Conservation (phyloP, 306 rosid genomes). For the Quercus parvula region DNA sequence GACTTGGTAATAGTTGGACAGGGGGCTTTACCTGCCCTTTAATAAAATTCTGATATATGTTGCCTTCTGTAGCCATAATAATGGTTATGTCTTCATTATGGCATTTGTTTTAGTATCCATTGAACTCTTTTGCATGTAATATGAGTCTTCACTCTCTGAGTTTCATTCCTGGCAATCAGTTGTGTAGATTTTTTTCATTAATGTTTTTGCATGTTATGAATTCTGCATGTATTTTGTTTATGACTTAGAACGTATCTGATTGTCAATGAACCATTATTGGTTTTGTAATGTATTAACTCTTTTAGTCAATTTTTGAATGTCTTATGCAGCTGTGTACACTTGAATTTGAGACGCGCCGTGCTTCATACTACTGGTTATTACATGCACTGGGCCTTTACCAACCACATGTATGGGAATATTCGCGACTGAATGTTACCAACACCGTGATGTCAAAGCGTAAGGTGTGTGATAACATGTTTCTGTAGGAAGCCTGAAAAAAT, state of each 20-base stretch:
- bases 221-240: neutral
- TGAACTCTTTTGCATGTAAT: neutral
- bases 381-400: conserved; percentile 75
- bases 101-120: neutral
- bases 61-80: neutral
- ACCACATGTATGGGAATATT: conserved; percentile 96
- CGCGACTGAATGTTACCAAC: conserved; percentile 87
- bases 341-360: conserved; percentile 98
- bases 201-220: neutral
- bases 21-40: neutral
- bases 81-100: neutral
- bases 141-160: neutral
- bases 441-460: conserved; percentile 97
- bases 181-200: no score
- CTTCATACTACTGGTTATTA: conserved; percentile 92
- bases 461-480: conserved; percentile 40
- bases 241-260: neutral
- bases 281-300: conserved; percentile 1
- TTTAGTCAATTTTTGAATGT: conserved; percentile 13
- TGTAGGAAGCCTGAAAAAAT: neutral
- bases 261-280: neutral
- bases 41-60: neutral
- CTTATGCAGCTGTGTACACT: conserved; percentile 80
- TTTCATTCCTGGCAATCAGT: neutral
- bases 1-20: neutral